Conservation (phyloP, 805 yeast genomes). For the Pichia nanzhaoensis region DNA sequence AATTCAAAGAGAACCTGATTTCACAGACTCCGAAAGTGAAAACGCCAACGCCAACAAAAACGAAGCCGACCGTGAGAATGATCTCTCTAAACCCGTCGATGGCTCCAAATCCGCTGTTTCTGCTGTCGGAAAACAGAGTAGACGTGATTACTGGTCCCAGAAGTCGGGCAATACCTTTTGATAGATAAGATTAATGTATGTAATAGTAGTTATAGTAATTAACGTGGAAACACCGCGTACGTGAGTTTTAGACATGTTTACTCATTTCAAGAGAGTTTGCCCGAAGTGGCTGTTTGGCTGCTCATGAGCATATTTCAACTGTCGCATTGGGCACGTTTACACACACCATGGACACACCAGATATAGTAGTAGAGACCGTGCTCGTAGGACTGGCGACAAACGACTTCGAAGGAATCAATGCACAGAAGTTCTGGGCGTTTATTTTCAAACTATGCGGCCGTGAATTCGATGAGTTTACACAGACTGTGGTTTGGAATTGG, state of each 20-base stretch:
- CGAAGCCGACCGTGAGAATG: too few relatives aligned
- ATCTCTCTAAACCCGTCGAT: too few relatives aligned
- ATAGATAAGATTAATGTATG: background rate
- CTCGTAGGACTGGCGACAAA: constrained; percentile 32
- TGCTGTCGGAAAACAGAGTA: constrained; percentile 66
- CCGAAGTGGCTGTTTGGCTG: too few relatives aligned
- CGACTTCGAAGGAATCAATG: constrained; percentile 29
- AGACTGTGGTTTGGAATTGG: constrained; percentile 34
- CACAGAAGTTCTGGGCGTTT: constrained; percentile 31
- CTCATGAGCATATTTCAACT: too few relatives aligned
- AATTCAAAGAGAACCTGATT: constrained; percentile 74
- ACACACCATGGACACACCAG: constrained; percentile 25
- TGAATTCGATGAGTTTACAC: constrained; percentile 27
- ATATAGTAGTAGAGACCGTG: constrained; percentile 28
- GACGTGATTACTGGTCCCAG: constrained; percentile 50
- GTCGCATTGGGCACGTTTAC: too few relatives aligned
- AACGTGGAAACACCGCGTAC: too few relatives aligned
- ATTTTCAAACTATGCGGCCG: constrained; percentile 15
- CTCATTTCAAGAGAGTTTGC: too few relatives aligned
- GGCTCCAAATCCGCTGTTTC: constrained; percentile 39
- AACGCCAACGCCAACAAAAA: too few relatives aligned
- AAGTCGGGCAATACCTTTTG: constrained; percentile 53
- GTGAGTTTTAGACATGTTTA: too few relatives aligned
- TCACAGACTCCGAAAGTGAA: constrained; percentile 20
- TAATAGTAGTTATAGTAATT: too few relatives aligned